Evolutionary conservation across 352 stramenopile species (phyloP), one percentile per base, ranked within the genome.

Genomic region (Thalassiosira delicatula): DNA sequence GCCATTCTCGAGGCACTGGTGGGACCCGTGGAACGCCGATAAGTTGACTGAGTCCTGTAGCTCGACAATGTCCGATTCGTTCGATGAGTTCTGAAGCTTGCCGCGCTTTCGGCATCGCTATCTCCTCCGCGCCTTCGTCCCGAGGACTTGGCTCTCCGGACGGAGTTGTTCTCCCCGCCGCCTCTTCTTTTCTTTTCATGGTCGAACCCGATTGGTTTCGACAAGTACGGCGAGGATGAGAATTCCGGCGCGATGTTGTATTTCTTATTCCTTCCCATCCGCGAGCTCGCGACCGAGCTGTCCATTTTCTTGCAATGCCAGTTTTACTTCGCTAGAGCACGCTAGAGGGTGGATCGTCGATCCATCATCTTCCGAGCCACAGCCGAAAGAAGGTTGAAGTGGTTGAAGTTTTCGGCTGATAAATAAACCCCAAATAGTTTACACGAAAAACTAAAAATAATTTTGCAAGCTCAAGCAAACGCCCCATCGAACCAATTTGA

Each of bases 231-330:
- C 8, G 79, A 85, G 11, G 46, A 30, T 8, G 59, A 32, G 44
- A 80, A 80, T 23, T 84, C 70, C 19, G 61, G 59, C 19, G 70
- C 77, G 42, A 84, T 84, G 23, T 84, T 84, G 30, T 75, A 80
- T 35, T 76, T 84, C 56, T 54, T 40, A 2, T 44, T 78, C 14
- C 66, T 60, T 62, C 68, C 74, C 54, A 70, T 57, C 40, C 57
- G 27, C 9, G 63, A 76, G 40, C 61, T 85, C 56, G 33, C 79
- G 21, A 78, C 62, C 27, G 71, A 85, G 54, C 46, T 81, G n/a
- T n/a, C n/a, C n/a, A n/a, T n/a, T n/a, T n/a, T n/a, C n/a, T n/a
- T n/a, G n/a, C n/a, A n/a, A n/a, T n/a, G n/a, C n/a, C n/a, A n/a
- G n/a, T n/a, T n/a, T n/a, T n/a, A n/a, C n/a, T n/a, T n/a, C n/a